These are phyloP conservation scores for Albophoma yamanashiensis DNA, from an alignment of 2,329 filamentous ascomycete species.

Conservation along the genomic window DNA sequence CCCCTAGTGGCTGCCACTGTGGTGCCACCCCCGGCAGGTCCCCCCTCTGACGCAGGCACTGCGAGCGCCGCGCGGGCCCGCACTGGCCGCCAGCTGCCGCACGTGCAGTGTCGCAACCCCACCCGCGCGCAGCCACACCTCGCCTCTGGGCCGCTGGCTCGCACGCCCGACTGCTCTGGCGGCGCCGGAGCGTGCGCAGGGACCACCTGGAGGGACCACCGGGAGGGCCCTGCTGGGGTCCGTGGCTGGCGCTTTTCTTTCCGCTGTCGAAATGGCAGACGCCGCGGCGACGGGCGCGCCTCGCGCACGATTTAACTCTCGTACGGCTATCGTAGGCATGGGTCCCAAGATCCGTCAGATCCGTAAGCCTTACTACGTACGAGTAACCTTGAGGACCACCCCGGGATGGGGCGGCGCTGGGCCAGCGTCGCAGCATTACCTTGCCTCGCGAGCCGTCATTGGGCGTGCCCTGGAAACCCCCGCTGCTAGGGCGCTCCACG, in stretches of 20 bases:
- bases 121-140: not conserved
- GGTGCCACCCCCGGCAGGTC: not conserved
- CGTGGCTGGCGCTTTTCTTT: not conserved
- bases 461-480: not conserved
- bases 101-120: not conserved
- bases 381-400: not conserved
- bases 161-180: too few species aligned
- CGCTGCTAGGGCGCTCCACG: not conserved
- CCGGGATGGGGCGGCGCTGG: not conserved
- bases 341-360: not conserved
- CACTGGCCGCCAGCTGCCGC: not conserved
- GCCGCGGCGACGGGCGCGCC: too few species aligned
- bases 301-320: too few species aligned
- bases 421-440: not conserved
- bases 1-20: not conserved
- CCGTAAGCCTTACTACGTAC: not conserved
- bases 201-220: too few species aligned
- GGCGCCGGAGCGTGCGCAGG: too few species aligned
- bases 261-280: not conserved
- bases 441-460: not conserved
- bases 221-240: not conserved
- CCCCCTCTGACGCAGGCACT: not conserved
- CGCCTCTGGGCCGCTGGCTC: not conserved
- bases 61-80: not conserved
- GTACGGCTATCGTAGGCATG: not conserved